Conservation (phyloP, 352 stramenopile species). For the Pythium volutum region DNA sequence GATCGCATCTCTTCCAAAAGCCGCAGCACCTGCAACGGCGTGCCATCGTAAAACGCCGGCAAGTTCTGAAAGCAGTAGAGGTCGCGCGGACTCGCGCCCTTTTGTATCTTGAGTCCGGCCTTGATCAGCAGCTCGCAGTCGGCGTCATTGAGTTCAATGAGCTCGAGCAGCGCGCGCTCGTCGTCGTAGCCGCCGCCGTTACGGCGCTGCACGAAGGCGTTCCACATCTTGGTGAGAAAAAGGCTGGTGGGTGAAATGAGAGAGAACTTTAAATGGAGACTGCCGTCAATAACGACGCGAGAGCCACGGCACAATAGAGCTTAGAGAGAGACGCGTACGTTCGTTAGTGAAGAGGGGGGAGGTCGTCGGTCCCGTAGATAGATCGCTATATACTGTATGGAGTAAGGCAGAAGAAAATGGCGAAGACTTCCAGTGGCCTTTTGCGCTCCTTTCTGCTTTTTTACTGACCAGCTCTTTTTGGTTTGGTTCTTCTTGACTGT, state of each 20-base stretch:
- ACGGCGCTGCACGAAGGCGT: constrained; percentile 19
- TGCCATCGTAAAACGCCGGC: constrained; percentile 23
- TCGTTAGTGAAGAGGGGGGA: no score
- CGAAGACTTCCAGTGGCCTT: constrained; percentile 12
- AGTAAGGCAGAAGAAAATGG: neutral
- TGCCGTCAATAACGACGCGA: neutral
- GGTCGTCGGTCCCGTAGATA: no score
- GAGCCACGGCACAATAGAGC: neutral
- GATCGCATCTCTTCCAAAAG: constrained; percentile 21
- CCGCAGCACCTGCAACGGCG: constrained; percentile 31
- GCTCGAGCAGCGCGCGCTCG: constrained; percentile 6
- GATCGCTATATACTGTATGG: constrained; percentile 6
- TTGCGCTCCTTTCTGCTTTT: neutral
- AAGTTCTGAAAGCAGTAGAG: constrained; percentile 41
- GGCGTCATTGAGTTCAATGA: constrained; percentile 32
- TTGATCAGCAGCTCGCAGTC: constrained; percentile 32
- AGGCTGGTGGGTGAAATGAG: neutral
- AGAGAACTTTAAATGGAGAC: neutral
- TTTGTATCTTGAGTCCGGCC: constrained; percentile 28
- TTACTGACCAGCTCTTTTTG: neutral
- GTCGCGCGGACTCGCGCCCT: constrained; percentile 23
- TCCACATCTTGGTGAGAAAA: constrained; percentile 11
- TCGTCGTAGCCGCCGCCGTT: constrained; percentile 9
- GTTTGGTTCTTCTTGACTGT: constrained; percentile 6
- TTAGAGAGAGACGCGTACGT: neutral